phyloP scores from a whole-genome alignment of 768 basidiomycete species.

The Termitomyces sp. region DNA sequence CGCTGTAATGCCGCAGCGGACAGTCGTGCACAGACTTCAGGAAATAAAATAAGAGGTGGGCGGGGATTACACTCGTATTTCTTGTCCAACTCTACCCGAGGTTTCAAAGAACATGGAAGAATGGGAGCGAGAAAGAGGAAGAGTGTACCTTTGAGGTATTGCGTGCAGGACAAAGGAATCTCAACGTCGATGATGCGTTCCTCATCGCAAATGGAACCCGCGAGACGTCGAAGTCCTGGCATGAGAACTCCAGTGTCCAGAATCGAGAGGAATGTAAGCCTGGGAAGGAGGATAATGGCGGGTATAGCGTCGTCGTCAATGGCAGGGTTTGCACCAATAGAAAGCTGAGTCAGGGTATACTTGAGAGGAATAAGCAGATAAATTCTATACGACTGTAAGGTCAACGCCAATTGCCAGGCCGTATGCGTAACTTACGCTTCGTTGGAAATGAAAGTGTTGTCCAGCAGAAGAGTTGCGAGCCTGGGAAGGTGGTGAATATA shows the following conservation, averaged over 20 bases:
- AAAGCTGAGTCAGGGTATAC: constrained; percentile 45
- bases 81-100: constrained; percentile 34
- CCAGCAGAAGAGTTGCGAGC: constrained; percentile 40
- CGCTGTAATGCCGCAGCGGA: constrained; percentile 44
- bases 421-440: constrained; percentile 43
- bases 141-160: constrained; percentile 47
- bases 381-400: constrained; percentile 30
- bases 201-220: constrained; percentile 23
- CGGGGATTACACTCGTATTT: constrained; percentile 41
- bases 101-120: background rate
- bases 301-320: constrained; percentile 55
- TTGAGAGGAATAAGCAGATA: constrained; percentile 55
- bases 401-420: constrained; percentile 2
- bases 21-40: constrained; percentile 33
- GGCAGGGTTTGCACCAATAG: constrained; percentile 43
- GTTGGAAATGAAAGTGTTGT: constrained; percentile 52
- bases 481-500: constrained; percentile 50
- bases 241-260: constrained; percentile 51
- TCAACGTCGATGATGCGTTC: constrained; percentile 43
- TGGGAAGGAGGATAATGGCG: constrained; percentile 43
- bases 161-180: constrained; percentile 46
- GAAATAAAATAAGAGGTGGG: constrained; percentile 46
- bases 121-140: background rate
- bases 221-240: constrained; percentile 49
- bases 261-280: constrained; percentile 45